These are phyloP conservation scores for Penicillium hordei DNA, from an alignment of 2,329 filamentous ascomycete species.

Conservation along the genomic window DNA sequence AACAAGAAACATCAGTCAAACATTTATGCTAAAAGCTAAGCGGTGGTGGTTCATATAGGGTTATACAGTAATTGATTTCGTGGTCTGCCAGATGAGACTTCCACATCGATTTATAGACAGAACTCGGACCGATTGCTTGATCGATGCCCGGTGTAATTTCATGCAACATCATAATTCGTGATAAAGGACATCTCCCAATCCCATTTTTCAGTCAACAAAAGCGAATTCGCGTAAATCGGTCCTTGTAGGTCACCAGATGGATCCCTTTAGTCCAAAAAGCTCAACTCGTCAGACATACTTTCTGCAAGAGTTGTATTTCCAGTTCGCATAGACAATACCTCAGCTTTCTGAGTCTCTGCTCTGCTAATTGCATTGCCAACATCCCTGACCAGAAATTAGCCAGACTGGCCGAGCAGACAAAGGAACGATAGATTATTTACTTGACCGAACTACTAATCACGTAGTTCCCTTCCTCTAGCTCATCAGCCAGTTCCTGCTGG, in stretches of 20 bases:
- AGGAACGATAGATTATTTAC: slow-evolving; percentile 47
- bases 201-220: neutral
- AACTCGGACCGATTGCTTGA: neutral
- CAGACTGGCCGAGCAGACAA: neutral
- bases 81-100: neutral
- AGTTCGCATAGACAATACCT: neutral
- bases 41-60: neutral
- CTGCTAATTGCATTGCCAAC: slow-evolving; percentile 49
- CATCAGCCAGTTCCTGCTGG: slow-evolving; percentile 79
- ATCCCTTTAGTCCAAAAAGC: slow-evolving; percentile 51
- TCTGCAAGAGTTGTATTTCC: neutral
- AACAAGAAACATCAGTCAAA: neutral
- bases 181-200: neutral
- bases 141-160: neutral
- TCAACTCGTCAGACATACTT: slow-evolving; percentile 49
- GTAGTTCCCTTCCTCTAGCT: slow-evolving; percentile 72
- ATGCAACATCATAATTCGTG: neutral
- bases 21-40: neutral
- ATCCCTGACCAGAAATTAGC: slow-evolving; percentile 40
- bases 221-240: neutral
- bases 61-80: neutral
- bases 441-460: slow-evolving; percentile 68
- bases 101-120: neutral
- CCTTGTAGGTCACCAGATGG: neutral
- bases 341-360: slow-evolving; percentile 41